Evolutionary conservation across 2,329 filamentous ascomycete species (phyloP).

Genomic region (Fusarium dlaminii): DNA sequence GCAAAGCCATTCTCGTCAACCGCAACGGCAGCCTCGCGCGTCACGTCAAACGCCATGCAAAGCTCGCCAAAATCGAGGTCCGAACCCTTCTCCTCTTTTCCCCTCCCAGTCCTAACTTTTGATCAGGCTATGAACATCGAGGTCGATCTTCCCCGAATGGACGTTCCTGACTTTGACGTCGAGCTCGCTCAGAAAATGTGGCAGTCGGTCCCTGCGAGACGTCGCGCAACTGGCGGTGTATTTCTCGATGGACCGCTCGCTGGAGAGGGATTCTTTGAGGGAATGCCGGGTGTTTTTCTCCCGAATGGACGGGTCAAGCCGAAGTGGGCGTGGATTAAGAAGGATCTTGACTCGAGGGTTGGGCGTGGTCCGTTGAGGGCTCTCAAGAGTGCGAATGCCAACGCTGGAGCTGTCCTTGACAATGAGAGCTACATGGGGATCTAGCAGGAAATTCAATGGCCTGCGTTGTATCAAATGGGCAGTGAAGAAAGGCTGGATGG

Average conservation of each 20-base stretch:
- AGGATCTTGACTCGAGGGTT: not conserved
- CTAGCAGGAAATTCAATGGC: rapidly evolving
- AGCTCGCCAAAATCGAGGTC: conserved; percentile 8
- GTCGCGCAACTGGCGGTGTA: not conserved
- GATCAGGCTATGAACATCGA: not conserved
- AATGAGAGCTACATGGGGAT: rapidly evolving
- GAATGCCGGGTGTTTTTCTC: conserved; percentile 1
- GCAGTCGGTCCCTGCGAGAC: conserved; percentile 10
- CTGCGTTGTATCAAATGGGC: rapidly evolving
- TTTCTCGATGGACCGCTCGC: conserved; percentile 12
- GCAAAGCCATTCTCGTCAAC: conserved; percentile 2
- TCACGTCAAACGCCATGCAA: conserved; percentile 14
- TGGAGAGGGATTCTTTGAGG: not conserved
- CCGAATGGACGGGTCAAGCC: conserved; percentile 9
- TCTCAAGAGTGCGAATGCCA: not conserved
- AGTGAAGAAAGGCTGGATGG: not conserved
- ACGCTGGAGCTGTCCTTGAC: not conserved
- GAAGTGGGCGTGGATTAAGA: conserved; percentile 10
- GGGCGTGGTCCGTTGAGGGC: not conserved
- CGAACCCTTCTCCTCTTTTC: rapidly evolving
- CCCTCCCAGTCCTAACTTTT: rapidly evolving
- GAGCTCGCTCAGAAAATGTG: conserved; percentile 12
- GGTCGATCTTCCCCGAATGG: not conserved
- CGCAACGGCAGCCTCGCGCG: not conserved
- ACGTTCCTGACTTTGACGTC: not conserved